Evolutionary conservation across 2,329 filamentous ascomycete species (phyloP), one percentile per base, ranked within the genome.

Genomic region (Arthrobotrys entomopaga): DNA sequence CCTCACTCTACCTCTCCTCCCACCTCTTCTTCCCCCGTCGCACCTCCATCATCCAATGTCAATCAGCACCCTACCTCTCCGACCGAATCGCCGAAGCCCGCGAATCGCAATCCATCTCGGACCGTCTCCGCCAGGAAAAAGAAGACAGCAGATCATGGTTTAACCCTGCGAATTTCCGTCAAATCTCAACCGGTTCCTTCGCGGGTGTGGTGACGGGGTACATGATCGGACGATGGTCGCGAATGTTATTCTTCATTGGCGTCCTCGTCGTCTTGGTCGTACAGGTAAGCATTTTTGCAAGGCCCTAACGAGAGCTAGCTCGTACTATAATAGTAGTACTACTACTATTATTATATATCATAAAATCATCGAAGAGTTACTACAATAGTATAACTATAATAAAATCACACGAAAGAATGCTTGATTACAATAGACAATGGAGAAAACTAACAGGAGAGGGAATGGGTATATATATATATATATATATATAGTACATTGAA

Each of bases 401-500:
- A n/a, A n/a, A n/a, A n/a, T n/a, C n/a, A n/a, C n/a, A n/a, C n/a
- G n/a, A n/a, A n/a, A n/a, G n/a, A n/a, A n/a, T n/a, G n/a, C n/a
- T n/a, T n/a, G n/a, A n/a, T n/a, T n/a, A n/a, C n/a, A n/a, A n/a
- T n/a, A n/a, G n/a, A n/a, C n/a, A n/a, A n/a, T n/a, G n/a, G n/a
- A n/a, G n/a, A n/a, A n/a, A n/a, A n/a, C n/a, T n/a, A n/a, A n/a
- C n/a, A n/a, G n/a, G n/a, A n/a, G n/a, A n/a, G n/a, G n/a, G n/a
- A n/a, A n/a, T n/a, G n/a, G n/a, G n/a, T n/a, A n/a, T n/a, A n/a
- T n/a, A n/a, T n/a, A n/a, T n/a, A n/a, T n/a, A n/a, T n/a, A n/a
- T n/a, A n/a, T n/a, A n/a, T n/a, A n/a, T n/a, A 74, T 29, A 75
- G 64, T 75, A 58, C 48, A 6, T 43, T 3, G 71, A 75, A 69